A percentile compares a stretch with the other conserved stretches of the same genome.
Conservation (phyloP, 306 rosid species). For the Sechiopsis laciniata region DNA sequence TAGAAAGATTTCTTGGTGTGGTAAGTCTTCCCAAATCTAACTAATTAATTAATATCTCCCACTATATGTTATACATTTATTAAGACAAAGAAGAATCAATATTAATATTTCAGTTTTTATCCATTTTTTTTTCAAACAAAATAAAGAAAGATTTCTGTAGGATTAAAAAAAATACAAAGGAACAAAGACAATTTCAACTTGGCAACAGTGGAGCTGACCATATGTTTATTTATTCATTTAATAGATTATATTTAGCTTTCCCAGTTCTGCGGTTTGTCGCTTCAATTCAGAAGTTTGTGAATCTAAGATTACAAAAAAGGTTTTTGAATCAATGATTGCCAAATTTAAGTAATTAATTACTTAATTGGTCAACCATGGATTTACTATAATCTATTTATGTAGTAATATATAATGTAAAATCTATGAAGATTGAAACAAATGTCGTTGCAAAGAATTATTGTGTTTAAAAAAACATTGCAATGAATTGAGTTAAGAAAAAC, state of each 20-base stretch:
- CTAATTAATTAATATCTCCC: not conserved
- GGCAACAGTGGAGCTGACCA: conserved; percentile 1
- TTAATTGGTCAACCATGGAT: not conserved
- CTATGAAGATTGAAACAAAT: too few species aligned
- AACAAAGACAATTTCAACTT: not conserved
- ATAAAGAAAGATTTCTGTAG: not conserved
- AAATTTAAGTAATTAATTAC: not conserved
- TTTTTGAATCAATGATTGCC: not conserved
- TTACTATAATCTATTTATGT: not conserved
- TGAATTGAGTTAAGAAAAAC: too few species aligned
- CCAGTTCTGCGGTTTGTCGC: not conserved
- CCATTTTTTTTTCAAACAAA: not conserved
- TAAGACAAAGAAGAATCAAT: not conserved
- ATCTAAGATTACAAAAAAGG: not conserved
- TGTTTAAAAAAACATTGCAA: too few species aligned
- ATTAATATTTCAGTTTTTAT: not conserved
- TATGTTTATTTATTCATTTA: not conserved
- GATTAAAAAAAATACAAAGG: not conserved
- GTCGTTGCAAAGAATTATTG: too few species aligned
- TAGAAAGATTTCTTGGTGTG: too few species aligned
- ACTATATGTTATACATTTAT: not conserved
- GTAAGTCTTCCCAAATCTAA: not conserved
- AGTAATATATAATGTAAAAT: not conserved
- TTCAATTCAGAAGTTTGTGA: not conserved
- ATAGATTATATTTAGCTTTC: not conserved